Evolutionary conservation across 805 yeast genomes (phyloP).

Genomic region (Teunomyces cretensis): DNA sequence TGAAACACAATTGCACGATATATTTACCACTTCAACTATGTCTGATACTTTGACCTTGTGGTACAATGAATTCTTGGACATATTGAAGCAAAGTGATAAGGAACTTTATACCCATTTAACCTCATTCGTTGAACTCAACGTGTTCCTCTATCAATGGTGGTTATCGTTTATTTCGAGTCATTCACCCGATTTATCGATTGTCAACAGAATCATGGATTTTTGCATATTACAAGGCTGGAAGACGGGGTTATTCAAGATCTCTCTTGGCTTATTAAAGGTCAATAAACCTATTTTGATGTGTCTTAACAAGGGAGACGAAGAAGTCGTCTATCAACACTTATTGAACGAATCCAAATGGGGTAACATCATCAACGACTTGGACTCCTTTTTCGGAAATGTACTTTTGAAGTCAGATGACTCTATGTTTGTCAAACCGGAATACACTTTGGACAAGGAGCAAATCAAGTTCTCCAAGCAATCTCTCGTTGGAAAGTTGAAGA

Average conservation of each 20-base stretch:
- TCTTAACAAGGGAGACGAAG: conserved; percentile 36
- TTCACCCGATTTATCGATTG: conserved; percentile 52
- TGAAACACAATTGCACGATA: conserved; percentile 49
- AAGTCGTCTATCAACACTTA: conserved; percentile 43
- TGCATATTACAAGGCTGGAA: conserved; percentile 55
- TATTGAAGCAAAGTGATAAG: conserved; percentile 41
- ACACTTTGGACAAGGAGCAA: background rate
- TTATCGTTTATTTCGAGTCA: conserved; percentile 58
- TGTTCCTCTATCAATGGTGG: conserved; percentile 66
- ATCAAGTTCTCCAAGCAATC: conserved; percentile 8
- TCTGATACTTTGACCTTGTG: conserved; percentile 54
- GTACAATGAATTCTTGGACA: conserved; percentile 48
- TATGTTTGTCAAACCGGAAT: conserved; percentile 17
- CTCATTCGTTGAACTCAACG: conserved; percentile 42
- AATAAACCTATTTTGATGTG: conserved; percentile 47
- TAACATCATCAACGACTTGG: conserved; percentile 33
- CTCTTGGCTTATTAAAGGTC: conserved; percentile 49
- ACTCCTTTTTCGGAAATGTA: conserved; percentile 38
- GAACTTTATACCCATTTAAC: conserved; percentile 45
- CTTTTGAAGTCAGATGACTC: conserved; percentile 36
- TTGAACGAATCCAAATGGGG: conserved; percentile 47
- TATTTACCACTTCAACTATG: conserved; percentile 50
- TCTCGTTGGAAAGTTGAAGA: conserved; percentile 30
- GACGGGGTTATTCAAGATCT: conserved; percentile 52
- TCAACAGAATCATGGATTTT: conserved; percentile 51